Base-by-base conservation (phyloP, 257 asterid species). In the Nicotiana undulata region DNA sequence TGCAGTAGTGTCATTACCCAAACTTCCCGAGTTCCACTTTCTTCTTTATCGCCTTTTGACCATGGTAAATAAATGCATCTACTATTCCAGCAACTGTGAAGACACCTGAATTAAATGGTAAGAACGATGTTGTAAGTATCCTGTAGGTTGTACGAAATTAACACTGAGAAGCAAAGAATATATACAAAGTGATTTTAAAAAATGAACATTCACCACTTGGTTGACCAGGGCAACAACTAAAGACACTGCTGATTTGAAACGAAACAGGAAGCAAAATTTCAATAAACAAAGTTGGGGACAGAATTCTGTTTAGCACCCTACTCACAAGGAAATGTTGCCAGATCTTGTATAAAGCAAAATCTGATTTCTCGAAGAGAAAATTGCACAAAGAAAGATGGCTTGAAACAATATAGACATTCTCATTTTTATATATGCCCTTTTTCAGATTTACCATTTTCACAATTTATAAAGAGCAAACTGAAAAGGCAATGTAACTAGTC, bases 41-140 rank as follows among this genome's bases (percentile, higher is more conserved):
- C 95, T 87, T 95, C 88, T 86, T 90, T n/a, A 96, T 77, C 26
- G 96, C 98, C 90, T 86, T 94, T 76, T 91, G 93, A 64, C 98
- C 95, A 17, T 96, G 99, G 85, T 90, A 96, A 28, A 93, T 56
- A 79, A 93, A 93, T 32, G 99, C 85, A 81, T 93, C 99, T 74
- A 94, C 87, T 75, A 96, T 92, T 77, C 99, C 99, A 24, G 99
- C 98, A 76, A 96, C 95, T 6, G 99, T 93, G 82, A 93, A 96
- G 55, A 90, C 84, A 76, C 99, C 99, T 96, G 90, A 46, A 79
- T 37, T 29, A 59, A 37, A 60, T 49, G 76, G 3, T 24, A 68
- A 15, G 9, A 7, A 56, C n/a, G 20, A 51, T 74, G 49, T 53
- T 26, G 16, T 79, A 61, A 63, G 79, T 40, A 63, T 61, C 60